Percentiles rank a stretch among this genome's conserved stretches.
Conservation (phyloP, 805 yeast genomes). For the Diddensiella santjacobensis region DNA sequence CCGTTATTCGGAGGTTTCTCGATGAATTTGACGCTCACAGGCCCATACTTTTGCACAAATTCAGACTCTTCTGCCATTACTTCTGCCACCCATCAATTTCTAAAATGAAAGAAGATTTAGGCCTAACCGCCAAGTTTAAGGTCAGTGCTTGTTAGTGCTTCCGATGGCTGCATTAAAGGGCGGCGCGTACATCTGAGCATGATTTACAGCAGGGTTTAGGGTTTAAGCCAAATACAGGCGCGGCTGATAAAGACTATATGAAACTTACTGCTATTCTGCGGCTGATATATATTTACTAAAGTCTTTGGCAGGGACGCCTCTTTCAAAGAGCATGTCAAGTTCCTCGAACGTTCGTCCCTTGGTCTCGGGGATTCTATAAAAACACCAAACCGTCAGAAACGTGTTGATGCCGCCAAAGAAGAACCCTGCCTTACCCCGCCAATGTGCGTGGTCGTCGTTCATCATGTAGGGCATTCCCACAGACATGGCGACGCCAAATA, state of each 20-base stretch:
- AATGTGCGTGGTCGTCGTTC: conserved; percentile 43
- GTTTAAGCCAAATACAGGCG: no score
- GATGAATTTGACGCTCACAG: conserved; percentile 13
- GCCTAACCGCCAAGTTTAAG: no score
- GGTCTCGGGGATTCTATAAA: conserved; percentile 56
- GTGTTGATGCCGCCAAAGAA: conserved; percentile 40
- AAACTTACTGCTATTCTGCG: no score
- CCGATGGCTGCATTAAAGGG: no score
- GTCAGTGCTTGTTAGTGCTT: no score
- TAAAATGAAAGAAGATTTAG: no score
- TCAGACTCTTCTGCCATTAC: conserved; percentile 9
- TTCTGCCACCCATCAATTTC: neutral
- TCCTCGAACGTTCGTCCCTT: conserved; percentile 55
- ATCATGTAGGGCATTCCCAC: conserved; percentile 42
- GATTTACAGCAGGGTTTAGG: no score
- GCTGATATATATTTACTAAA: conserved; percentile 17
- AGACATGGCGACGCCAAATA: conserved; percentile 16
- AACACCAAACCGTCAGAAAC: conserved; percentile 39
- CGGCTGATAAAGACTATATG: no score
- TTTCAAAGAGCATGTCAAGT: conserved; percentile 47
- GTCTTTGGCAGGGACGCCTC: conserved; percentile 7
- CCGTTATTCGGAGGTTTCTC: conserved; percentile 10
- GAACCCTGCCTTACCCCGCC: conserved; percentile 46
- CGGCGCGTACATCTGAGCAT: no score
- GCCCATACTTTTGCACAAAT: conserved; percentile 17